Base-by-base conservation (phyloP, 2,329 filamentous ascomycete genomes). In the Xylaria polymorpha region DNA sequence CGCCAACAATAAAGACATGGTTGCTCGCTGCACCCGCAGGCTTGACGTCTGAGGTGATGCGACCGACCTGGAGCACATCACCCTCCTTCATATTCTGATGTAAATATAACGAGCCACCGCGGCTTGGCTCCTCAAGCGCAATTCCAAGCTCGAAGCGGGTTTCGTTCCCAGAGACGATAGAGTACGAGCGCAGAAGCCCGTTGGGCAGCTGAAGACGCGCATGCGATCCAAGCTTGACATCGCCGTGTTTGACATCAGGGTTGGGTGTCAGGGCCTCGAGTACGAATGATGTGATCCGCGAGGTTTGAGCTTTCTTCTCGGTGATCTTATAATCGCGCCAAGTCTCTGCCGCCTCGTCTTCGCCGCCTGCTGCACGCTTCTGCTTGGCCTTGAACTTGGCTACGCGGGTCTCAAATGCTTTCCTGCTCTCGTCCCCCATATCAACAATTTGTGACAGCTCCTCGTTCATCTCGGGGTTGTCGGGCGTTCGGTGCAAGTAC, bases 1-100 rank as follows among this genome's bases (percentile, higher is more conserved):
- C 90, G 10, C 87, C 90, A 0, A 84, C 88, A 37, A 92, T 85
- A 73, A 91, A 87, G 46, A 91, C 81, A 71, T 91, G 89, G 59
- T 86, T 82, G 71, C 86, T 87, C 8, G 86, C 86, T 0, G 83
- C 79, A 2, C 67, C 75, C 0, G 80, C 81, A 1, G 84, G 77
- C 1, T 83, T 82, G 29, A 89, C 82, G 50, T 83, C 85, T 0
- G 79, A 75, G 0, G 84, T 87, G 37, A 90, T 83, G 39, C 82
- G 82, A 1, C 85, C 83, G 1, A 87, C 83, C 9, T 83, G 81
- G 8, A 92, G 71, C 2, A 81, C 72, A 66, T 88, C 84, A 0
- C 87, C 87, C 0, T 83, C 79, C 0, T 82, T 75, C 0, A 84
- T 78, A 0, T 77, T 67, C 18, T 85, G 76, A 74, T 91, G 89